Conservation (phyloP, 352 stramenopile genomes). For the Aphanomyces cochlioides region DNA sequence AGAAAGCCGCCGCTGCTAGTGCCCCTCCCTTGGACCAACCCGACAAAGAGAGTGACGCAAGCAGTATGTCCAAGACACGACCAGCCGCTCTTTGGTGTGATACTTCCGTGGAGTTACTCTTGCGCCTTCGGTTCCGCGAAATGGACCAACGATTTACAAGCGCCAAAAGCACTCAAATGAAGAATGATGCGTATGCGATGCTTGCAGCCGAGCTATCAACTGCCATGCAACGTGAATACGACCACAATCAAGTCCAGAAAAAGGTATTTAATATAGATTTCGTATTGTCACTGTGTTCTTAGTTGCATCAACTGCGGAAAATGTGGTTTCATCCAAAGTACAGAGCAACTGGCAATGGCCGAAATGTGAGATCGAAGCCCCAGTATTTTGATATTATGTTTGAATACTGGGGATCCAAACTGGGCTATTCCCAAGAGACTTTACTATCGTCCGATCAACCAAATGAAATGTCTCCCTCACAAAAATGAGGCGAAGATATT, state of each 20-base stretch:
- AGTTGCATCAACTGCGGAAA: background rate
- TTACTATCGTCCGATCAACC: background rate
- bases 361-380: background rate
- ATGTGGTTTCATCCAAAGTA: conserved; percentile 3
- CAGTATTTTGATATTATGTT: conserved; percentile 2
- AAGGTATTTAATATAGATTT: background rate
- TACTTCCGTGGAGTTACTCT: background rate
- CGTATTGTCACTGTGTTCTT: background rate
- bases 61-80: no score
- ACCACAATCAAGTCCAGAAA: background rate
- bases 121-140: background rate
- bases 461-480: background rate
- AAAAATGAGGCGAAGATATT: background rate
- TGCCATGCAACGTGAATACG: background rate
- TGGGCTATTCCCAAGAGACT: background rate
- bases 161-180: background rate
- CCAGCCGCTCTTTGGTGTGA: background rate
- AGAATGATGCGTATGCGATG: background rate
- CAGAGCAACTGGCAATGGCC: background rate
- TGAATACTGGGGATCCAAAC: conserved; percentile 7
- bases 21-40: no score
- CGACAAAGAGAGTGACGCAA: no score
- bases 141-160: background rate
- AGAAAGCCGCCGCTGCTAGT: no score
- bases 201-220: background rate